Evolutionary conservation across 345 rosid species (phyloP).

Genomic region (Dovyalis caffra): DNA sequence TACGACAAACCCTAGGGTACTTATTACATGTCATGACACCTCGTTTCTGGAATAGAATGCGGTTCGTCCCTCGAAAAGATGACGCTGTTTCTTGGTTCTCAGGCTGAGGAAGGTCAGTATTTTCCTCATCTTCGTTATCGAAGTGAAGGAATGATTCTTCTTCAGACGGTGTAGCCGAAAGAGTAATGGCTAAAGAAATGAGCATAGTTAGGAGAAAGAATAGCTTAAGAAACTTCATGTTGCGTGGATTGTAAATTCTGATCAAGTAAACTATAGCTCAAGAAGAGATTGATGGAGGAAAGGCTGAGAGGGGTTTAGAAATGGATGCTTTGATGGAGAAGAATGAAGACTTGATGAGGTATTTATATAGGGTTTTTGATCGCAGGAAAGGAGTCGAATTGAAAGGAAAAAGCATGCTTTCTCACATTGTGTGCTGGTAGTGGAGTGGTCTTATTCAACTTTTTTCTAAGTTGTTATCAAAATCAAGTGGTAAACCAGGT

Average conservation of each 20-base stretch:
- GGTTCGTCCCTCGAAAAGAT: slow-evolving; percentile 16
- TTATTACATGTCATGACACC: slow-evolving; percentile 37
- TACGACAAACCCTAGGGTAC: slow-evolving; percentile 47
- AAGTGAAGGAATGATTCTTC: background rate
- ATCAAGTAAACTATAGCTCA: background rate
- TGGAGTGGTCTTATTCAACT: background rate
- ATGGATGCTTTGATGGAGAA: background rate
- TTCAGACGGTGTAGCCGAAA: background rate
- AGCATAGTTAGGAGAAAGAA: slow-evolving; percentile 13
- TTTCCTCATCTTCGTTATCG: background rate
- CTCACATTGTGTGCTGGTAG: too few relatives aligned
- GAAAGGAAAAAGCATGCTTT: too few relatives aligned
- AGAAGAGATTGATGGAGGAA: too few relatives aligned
- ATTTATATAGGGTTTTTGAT: background rate
- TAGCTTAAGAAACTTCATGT: slow-evolving; percentile 15
- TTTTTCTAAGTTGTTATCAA: background rate
- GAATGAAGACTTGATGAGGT: background rate
- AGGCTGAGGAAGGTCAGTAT: background rate
- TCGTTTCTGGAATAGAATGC: slow-evolving; percentile 22
- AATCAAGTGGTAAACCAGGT: background rate
- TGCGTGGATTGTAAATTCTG: background rate
- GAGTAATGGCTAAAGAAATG: slow-evolving; percentile 8
- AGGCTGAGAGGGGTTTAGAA: background rate
- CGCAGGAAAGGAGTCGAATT: background rate
- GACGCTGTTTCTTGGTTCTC: background rate